Evolutionary conservation across 164 flowering plant genomes (phyloP), one percentile per base, ranked within the genome.

Genomic region (Sedum album): DNA sequence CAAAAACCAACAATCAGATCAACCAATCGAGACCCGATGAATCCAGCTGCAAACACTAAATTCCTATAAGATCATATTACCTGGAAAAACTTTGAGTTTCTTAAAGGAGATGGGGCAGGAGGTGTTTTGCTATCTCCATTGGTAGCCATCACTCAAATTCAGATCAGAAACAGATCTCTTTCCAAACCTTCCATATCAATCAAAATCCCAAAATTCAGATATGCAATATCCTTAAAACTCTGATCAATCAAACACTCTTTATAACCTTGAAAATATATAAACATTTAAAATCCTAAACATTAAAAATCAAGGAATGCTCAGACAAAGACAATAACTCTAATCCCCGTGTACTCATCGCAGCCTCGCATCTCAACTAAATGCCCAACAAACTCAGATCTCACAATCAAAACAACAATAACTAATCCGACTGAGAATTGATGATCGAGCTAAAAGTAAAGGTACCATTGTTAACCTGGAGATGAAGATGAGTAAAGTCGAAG

Each of bases 81-180:
- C 92, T 88, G 87, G 66, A 82, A 88, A 71, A 88, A 90, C 67
- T 90, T 90, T 14, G 97, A 84, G 68, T 73, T 82, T 1, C 97
- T 76, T 75, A 91, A 69, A 18, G 97, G 97, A 31, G 97, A 91
- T 0, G 94, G 97, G 64, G 75, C 60, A 0, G 97, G 97, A 66
- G 97, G 96, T 4, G 85, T 76, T 76, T 88, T 89, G n/a, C 81
- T 51, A 51, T 51, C 57, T 51, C 57, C 57, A 51, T 51, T 51
- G 25, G 57, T 8, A 51, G 57, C 26, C 57, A 51, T 51, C 9
- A 6, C 26, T 51, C 57, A 23, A 51, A 21, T 1, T 2, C 46
- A 41, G 48, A 44, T 48, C 53, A 48, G 18, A 4, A 39, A 0
- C 42, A 39, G 48, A 44, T 44, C 48, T 49, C 23, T 49, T 23